These are phyloP conservation scores for Trifolium repens DNA, from an alignment of 306 rosid species.

Conservation along the genomic window DNA sequence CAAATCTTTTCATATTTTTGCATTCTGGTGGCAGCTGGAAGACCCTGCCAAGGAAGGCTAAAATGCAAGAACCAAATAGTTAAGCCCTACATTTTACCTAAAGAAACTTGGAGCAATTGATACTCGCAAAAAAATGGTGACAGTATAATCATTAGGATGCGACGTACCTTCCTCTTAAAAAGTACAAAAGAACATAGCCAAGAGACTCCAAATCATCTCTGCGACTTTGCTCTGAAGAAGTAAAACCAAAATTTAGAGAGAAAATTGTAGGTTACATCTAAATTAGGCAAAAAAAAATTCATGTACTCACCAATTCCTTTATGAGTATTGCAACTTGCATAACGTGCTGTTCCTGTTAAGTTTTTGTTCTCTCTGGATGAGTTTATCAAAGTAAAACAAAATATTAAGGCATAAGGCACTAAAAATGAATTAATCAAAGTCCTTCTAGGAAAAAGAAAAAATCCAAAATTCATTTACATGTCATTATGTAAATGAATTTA, in stretches of 20 bases:
- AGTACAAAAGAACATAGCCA: conserved; percentile 48
- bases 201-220: conserved; percentile 51
- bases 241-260: not conserved
- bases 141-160: not conserved
- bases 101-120: not conserved
- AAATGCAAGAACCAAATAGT: conserved; percentile 36
- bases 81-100: conserved; percentile 2
- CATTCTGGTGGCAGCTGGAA: conserved; percentile 66
- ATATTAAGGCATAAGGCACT: conserved; percentile 10
- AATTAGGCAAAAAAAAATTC: not conserved
- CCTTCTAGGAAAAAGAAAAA: not conserved
- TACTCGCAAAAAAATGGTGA: not conserved
- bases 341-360: conserved; percentile 85
- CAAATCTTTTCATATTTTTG: conserved; percentile 76
- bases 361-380: conserved; percentile 75
- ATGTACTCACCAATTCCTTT: conserved; percentile 46
- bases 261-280: conserved; percentile 6
- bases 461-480: too few species aligned
- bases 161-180: conserved; percentile 48
- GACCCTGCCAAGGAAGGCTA: conserved; percentile 96
- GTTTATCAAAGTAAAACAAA: conserved; percentile 40
- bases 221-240: conserved; percentile 46
- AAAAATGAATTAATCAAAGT: not conserved
- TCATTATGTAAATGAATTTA: not conserved
- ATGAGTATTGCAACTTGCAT: conserved; percentile 84